Percentiles rank a stretch among this genome's conserved stretches.
Evolutionary conservation across 2,329 filamentous ascomycete genomes (phyloP).

Genomic region (Xenoacremonium recifei): DNA sequence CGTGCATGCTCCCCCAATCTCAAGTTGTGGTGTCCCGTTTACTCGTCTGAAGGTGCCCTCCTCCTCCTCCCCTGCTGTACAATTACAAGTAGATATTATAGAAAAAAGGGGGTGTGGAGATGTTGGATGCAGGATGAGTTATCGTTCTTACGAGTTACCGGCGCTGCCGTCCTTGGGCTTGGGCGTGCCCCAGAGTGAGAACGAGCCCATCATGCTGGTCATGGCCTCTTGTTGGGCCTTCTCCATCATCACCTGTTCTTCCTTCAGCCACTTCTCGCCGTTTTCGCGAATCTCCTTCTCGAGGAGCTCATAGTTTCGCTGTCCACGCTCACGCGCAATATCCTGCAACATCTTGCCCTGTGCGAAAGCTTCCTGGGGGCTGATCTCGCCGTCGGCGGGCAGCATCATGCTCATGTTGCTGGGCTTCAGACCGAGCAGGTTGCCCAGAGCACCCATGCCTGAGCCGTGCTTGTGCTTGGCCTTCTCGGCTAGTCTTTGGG

Average conservation of each 20-base stretch:
- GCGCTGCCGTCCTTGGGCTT: too few relatives aligned
- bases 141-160: too few relatives aligned
- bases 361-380: conserved; percentile 72
- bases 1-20: conserved; percentile 9
- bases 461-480: conserved; percentile 54
- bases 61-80: conserved; percentile 12
- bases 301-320: conserved; percentile 83
- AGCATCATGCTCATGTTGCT: conserved; percentile 62
- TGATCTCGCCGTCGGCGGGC: conserved; percentile 63
- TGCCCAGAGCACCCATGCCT: conserved; percentile 67
- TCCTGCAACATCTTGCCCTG: conserved; percentile 98
- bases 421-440: conserved; percentile 75
- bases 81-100: conserved; percentile 30
- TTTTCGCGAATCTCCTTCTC: conserved; percentile 92
- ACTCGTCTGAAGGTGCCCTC: too few relatives aligned
- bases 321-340: conserved; percentile 86
- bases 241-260: conserved; percentile 86
- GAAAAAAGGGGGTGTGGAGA: conserved; percentile 32
- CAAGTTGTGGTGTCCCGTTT: conserved; percentile 6
- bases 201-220: conserved; percentile 84
- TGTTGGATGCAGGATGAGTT: conserved; percentile 26
- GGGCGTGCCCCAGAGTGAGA: conserved; percentile 38
- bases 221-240: conserved; percentile 87
- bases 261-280: conserved; percentile 92
- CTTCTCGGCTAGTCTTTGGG: conserved; percentile 68